Conservation (phyloP, 176 grass and related monocot species). For the Cenchrus americanus region DNA sequence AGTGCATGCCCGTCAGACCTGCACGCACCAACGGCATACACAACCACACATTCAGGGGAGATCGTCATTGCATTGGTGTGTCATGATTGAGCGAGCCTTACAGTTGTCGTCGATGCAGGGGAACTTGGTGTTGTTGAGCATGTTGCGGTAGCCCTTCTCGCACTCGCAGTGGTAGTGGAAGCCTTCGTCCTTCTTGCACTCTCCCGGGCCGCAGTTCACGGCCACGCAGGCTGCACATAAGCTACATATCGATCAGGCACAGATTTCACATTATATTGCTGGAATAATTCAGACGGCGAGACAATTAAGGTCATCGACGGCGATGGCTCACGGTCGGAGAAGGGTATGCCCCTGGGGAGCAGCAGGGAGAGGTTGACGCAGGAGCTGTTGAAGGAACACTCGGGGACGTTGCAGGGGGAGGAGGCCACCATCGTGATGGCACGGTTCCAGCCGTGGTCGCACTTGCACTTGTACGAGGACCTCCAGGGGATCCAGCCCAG, state of each 20-base stretch:
- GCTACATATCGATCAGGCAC: no score
- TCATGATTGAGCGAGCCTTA: not conserved
- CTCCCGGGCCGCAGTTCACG: constrained; percentile 28
- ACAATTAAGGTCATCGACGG: not conserved
- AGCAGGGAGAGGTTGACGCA: constrained; percentile 5
- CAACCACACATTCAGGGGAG: not conserved
- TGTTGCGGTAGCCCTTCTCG: not conserved
- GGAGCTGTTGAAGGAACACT: not conserved
- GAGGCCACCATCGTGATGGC: not conserved
- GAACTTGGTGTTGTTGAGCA: not conserved
- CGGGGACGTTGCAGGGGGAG: constrained; percentile 32
- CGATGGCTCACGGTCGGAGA: constrained; percentile 24
- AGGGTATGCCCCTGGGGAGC: not conserved
- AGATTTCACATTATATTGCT: not conserved
- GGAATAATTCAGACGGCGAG: not conserved
- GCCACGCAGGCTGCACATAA: constrained; percentile 24
- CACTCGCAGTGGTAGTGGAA: constrained; percentile 20
- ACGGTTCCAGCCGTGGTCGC: constrained; percentile 16
- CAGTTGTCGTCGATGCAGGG: constrained; percentile 37
- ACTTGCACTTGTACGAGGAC: constrained; percentile 32
- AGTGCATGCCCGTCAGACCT: constrained; percentile 10
- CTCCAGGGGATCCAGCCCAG: not conserved
- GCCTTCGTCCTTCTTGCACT: constrained; percentile 15
- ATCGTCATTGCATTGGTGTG: no score
- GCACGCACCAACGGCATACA: not conserved